Percentiles rank a stretch among this genome's conserved stretches.
Conservation (phyloP, 495 filamentous ascomycete species). For the Jackrogersella minutella region DNA sequence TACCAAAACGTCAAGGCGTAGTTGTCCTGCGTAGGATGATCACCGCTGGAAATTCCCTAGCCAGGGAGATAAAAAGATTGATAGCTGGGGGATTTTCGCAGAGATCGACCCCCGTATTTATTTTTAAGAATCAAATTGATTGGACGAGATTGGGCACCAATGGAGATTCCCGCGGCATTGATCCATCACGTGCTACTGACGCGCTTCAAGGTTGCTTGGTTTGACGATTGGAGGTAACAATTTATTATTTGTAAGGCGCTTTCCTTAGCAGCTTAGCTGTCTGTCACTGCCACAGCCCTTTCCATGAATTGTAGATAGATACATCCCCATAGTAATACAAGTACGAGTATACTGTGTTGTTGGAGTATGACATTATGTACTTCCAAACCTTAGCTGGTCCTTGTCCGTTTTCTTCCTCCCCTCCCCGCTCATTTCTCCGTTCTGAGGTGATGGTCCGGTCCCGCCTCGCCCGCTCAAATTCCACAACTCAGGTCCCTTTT, state of each 20-base stretch:
- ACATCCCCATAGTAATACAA: constrained; percentile 2
- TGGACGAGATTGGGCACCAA: constrained; percentile 14
- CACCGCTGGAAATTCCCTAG: constrained; percentile 34
- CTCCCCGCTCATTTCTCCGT: constrained; percentile 30
- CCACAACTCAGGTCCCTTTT: constrained; percentile 25
- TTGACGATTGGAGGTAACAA: too few relatives aligned
- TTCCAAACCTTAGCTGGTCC: background rate
- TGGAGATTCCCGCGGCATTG: constrained; percentile 37
- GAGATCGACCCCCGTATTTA: constrained; percentile 40
- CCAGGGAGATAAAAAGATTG: constrained; percentile 31
- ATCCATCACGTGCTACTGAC: constrained; percentile 36
- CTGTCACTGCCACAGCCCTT: too few relatives aligned
- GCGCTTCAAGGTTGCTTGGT: constrained; percentile 37
- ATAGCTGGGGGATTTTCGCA: constrained; percentile 27
- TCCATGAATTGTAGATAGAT: too few relatives aligned
- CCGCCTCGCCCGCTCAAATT: constrained; percentile 39
- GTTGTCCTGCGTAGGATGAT: constrained; percentile 35
- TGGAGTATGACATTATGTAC: constrained; percentile 3
- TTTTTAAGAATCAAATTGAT: constrained; percentile 33
- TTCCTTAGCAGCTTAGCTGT: too few relatives aligned
- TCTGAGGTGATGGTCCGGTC: constrained; percentile 14
- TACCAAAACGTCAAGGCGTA: constrained; percentile 12
- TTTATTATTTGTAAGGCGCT: too few relatives aligned
- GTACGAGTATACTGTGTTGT: background rate
- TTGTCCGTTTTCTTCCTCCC: constrained; percentile 9